Base-by-base conservation (phyloP, 1,139 yeast genomes). In the Yamadazyma trypodendri region DNA sequence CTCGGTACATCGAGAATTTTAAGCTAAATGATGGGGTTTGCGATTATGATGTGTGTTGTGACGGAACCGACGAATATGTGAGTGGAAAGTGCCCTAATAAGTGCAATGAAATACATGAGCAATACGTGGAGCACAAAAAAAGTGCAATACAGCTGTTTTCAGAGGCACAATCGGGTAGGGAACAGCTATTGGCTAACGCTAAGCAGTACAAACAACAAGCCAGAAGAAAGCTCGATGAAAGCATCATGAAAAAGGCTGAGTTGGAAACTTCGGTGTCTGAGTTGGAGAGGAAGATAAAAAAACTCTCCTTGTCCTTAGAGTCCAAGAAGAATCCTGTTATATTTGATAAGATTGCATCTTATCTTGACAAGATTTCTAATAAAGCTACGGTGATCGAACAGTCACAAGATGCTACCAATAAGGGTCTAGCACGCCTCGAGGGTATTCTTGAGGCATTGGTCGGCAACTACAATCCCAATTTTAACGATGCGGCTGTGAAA, bases 21-120 rank as follows among this genome's bases (percentile, higher is more conserved):
- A 72, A 81, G 48, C 82, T 90, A 25, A 80, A 84, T 51, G 98
- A 94, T 61, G 97, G 97, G 0, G 81, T 84, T 3, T 94, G 99
- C 64, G 99, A 94, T 58, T 86, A 84, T 55, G 85, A 82, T 17
- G 42, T 71, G 13, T 92, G 99, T 60, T 94, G 99, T 60, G 98
- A 94, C 60, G 97, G 99, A 2, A 77, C 92, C 1, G 98, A 94
- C 58, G 99, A 94, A 60, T 59, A 60, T 41, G 21, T 43, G 46
- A 64, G 54, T 46, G 72, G 60, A 37, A 50, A 30, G 7, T 84
- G 94, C 55, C 77, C 76, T 10, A 72, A 79, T 49, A 68, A 65
- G 41, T 90, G 97, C 58, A 51, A 47, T 0, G 77, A 78, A 42
- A 66, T 71, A 5, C 56, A 58, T 36, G 38, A 45, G 7, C 75